Percentiles rank a stretch among this genome's conserved stretches.
These are phyloP conservation scores for Colletotrichum ledebouriae DNA, from an alignment of 2,329 filamentous ascomycete species.

Conservation along the genomic window DNA sequence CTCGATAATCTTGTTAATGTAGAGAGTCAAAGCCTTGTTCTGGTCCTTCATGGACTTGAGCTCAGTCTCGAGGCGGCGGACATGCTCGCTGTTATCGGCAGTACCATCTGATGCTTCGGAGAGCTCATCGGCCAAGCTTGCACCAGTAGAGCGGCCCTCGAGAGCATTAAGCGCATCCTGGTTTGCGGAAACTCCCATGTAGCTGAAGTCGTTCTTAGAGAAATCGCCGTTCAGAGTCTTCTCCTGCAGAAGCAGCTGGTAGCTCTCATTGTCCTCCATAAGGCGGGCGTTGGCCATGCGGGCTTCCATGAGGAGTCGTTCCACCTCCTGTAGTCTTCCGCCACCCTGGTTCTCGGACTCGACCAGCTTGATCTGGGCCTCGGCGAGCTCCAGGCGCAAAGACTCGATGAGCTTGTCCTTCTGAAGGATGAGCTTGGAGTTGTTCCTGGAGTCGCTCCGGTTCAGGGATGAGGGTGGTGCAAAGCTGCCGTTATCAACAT, in stretches of 20 bases:
- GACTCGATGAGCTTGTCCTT: constrained; percentile 98
- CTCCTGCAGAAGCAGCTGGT: constrained; percentile 93
- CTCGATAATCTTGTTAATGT: constrained; percentile 99
- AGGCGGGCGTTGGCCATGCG: constrained; percentile 95
- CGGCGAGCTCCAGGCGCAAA: constrained; percentile 90
- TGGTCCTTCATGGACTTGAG: constrained; percentile 86
- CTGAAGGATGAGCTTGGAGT: constrained; percentile 89
- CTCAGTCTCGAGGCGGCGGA: constrained; percentile 81
- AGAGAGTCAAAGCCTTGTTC: constrained; percentile 96
- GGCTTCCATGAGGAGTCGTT: constrained; percentile 89
- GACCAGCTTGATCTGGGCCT: constrained; percentile 94
- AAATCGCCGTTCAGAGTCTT: constrained; percentile 97
- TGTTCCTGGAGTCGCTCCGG: constrained; percentile 89
- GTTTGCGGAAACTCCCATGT: constrained; percentile 70
- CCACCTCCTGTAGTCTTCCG: constrained; percentile 88
- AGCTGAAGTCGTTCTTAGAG: constrained; percentile 83
- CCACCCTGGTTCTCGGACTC: constrained; percentile 95
- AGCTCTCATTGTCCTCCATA: constrained; percentile 99
- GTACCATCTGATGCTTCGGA: constrained; percentile 71
- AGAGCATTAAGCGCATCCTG: constrained; percentile 75
- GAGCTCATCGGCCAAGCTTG: constrained; percentile 89
- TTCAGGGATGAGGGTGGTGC: constrained; percentile 87
- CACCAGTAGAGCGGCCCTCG: constrained; percentile 64
- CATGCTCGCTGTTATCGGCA: constrained; percentile 69
- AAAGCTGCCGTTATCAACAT: constrained; percentile 82